phyloP scores from a whole-genome alignment of 176 grass and related monocot species.

The Olyra latifolia region DNA sequence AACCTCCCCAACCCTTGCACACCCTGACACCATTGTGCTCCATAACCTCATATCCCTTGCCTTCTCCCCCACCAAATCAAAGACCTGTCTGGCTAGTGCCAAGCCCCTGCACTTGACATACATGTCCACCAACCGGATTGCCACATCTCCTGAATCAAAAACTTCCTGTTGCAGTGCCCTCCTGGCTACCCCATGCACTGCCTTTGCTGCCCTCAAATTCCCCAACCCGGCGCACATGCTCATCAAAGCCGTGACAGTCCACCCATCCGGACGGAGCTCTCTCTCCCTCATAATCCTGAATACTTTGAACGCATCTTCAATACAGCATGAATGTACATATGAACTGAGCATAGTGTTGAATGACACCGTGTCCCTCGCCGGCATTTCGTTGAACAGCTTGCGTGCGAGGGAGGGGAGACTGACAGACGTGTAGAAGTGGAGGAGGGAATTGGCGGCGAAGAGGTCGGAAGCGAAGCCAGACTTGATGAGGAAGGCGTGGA shows the following conservation, averaged over 20 bases:
- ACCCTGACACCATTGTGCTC: conserved; percentile 47
- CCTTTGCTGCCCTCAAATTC: conserved; percentile 33
- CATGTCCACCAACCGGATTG: conserved; percentile 27
- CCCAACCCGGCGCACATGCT: not conserved
- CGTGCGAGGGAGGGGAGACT: not conserved
- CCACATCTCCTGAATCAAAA: conserved; percentile 6
- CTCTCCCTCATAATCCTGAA: conserved; percentile 24
- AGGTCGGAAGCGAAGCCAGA: conserved; percentile 45
- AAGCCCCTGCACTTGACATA: conserved; percentile 25
- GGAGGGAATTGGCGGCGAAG: conserved; percentile 45
- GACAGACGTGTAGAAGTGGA: conserved; percentile 45
- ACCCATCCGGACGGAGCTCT: conserved; percentile 25
- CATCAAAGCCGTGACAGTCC: conserved; percentile 23
- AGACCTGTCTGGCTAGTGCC: conserved; percentile 26
- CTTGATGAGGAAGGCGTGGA: conserved; percentile 56
- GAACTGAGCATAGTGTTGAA: conserved; percentile 51
- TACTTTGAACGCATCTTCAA: not conserved
- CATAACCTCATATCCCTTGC: conserved; percentile 35
- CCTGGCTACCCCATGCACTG: conserved; percentile 26
- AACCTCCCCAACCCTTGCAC: conserved; percentile 33
- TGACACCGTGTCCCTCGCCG: not conserved
- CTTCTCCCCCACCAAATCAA: conserved; percentile 40
- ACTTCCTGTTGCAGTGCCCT: conserved; percentile 6
- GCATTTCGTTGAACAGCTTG: conserved; percentile 52
- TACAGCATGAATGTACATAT: not conserved